A percentile compares a stretch with the other conserved stretches of the same genome.
phyloP scores from a whole-genome alignment of 257 asterid genomes.

The Solanum chiquidenum region DNA sequence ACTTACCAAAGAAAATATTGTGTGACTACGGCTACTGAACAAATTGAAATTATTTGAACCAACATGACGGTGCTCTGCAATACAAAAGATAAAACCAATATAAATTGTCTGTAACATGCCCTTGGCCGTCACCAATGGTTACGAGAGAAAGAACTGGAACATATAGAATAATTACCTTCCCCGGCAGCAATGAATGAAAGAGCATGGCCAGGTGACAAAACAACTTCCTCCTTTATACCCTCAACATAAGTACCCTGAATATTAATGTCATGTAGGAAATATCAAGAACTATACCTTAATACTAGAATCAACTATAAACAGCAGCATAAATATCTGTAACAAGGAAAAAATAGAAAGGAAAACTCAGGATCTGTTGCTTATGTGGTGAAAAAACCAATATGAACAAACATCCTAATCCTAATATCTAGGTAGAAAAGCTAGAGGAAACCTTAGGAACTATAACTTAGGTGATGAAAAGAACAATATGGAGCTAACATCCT shows the following conservation, averaged over 20 bases:
- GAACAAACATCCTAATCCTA: background rate
- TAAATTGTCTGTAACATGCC: background rate
- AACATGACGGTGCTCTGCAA: conserved; percentile 98
- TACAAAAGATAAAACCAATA: conserved; percentile 12
- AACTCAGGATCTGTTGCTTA: background rate
- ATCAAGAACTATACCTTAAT: background rate
- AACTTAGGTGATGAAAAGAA: background rate
- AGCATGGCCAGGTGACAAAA: conserved; percentile 97
- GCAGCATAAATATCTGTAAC: background rate
- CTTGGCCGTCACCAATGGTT: background rate
- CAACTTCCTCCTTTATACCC: conserved; percentile 99
- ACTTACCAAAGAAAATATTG: conserved; percentile 85
- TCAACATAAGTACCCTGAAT: conserved; percentile 95
- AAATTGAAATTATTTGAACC: conserved; percentile 96
- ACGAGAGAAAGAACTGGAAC: background rate
- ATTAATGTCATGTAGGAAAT: conserved; percentile 1
- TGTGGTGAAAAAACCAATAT: background rate
- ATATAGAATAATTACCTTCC: conserved; percentile 49
- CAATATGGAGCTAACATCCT: background rate
- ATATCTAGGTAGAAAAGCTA: background rate
- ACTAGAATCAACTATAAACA: background rate
- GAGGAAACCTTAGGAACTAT: background rate
- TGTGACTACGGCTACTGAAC: conserved; percentile 99
- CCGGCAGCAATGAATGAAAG: conserved; percentile 99
- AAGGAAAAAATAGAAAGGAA: background rate